Evolutionary conservation across 805 yeast genomes (phyloP).

Genomic region (Yarrowia sp.): DNA sequence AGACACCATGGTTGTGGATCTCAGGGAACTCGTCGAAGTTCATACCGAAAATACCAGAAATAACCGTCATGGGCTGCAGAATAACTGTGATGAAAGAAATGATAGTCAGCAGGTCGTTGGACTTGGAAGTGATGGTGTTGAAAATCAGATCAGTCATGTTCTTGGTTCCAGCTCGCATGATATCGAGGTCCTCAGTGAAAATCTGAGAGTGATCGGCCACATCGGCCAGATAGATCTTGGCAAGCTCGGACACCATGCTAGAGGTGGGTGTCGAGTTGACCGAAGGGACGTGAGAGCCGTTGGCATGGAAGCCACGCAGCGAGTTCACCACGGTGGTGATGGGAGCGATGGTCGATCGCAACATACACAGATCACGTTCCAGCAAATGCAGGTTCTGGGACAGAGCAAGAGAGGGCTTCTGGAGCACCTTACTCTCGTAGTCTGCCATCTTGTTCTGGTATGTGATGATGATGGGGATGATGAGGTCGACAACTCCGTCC

Average conservation of each 20-base stretch:
- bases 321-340: constrained; percentile 49
- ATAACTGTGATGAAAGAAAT: constrained; percentile 57
- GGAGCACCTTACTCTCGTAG: constrained; percentile 51
- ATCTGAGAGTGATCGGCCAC: constrained; percentile 55
- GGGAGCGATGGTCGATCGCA: constrained; percentile 50
- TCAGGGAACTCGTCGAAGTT: constrained; percentile 48
- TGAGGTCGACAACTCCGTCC: constrained; percentile 54
- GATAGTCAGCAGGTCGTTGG: constrained; percentile 54
- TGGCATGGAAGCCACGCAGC: constrained; percentile 42
- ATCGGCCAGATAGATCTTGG: constrained; percentile 52
- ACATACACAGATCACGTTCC: constrained; percentile 51
- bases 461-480: constrained; percentile 53
- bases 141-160: constrained; percentile 53
- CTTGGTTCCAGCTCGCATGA: constrained; percentile 53
- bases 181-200: constrained; percentile 53
- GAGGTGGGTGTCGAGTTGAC: constrained; percentile 1
- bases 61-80: constrained; percentile 56
- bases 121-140: constrained; percentile 56
- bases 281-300: constrained; percentile 11
- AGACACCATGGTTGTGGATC: constrained; percentile 34
- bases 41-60: constrained; percentile 64
- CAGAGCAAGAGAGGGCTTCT: constrained; percentile 50
- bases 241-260: constrained; percentile 42
- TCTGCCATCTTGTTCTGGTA: constrained; percentile 50
- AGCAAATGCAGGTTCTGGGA: constrained; percentile 54